phyloP scores from a whole-genome alignment of 306 rosid species.

The Quercus ilex region DNA sequence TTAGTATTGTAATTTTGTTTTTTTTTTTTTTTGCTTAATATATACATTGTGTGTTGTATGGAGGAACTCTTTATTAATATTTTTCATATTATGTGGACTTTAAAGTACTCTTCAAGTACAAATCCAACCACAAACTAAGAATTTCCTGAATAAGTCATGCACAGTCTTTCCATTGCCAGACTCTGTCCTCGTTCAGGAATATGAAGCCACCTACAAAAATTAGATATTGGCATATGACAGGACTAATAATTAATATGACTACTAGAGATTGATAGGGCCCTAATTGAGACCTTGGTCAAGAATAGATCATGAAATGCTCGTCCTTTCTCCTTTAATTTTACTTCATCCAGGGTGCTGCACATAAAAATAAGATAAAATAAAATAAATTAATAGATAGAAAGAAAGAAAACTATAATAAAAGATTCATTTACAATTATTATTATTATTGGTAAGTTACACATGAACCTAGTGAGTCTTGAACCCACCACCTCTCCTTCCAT shows the following conservation, averaged over 20 bases:
- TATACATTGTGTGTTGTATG: background rate
- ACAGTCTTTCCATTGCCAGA: background rate
- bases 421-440: too few species aligned
- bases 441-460: too few species aligned
- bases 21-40: background rate
- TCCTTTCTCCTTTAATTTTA: constrained; percentile 93
- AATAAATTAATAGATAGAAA: background rate
- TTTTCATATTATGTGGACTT: background rate
- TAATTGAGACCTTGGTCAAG: constrained; percentile 75
- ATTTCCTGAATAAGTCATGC: background rate
- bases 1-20: background rate
- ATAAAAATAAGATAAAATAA: constrained; percentile 23
- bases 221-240: constrained; percentile 4
- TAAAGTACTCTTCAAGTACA: background rate
- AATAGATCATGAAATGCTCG: constrained; percentile 85
- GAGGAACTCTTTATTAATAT: background rate
- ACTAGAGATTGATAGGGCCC: background rate
- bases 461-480: too few species aligned
- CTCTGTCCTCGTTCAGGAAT: background rate
- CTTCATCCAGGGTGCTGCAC: constrained; percentile 85
- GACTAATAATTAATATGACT: background rate
- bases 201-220: constrained; percentile 5
- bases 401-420: background rate
- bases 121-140: background rate
- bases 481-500: too few species aligned